Evolutionary conservation across 2,329 filamentous ascomycete species (phyloP).

Genomic region (Trichophyton verrucosum): DNA sequence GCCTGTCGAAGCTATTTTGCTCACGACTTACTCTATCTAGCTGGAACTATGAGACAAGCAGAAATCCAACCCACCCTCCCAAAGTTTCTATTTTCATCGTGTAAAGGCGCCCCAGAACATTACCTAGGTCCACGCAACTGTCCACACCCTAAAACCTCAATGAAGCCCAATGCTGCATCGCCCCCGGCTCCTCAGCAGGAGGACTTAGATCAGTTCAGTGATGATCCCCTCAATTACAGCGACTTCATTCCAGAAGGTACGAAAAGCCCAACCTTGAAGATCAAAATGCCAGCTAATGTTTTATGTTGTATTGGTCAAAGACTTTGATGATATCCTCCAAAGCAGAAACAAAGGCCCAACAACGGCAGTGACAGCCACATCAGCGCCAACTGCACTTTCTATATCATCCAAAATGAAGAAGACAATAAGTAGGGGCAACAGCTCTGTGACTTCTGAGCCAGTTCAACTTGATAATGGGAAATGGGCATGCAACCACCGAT

Average conservation of each 20-base stretch:
- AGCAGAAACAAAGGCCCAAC: conserved; percentile 14
- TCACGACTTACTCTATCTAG: conserved; percentile 23
- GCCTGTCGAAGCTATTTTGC: conserved; percentile 6
- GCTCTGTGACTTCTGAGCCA: conserved; percentile 22
- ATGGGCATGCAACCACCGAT: conserved; percentile 62
- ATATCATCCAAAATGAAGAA: conserved; percentile 6
- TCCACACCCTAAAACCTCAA: not conserved
- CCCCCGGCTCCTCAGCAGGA: not conserved
- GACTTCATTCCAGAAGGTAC: conserved; percentile 4
- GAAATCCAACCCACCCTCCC: conserved; percentile 41
- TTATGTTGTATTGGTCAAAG: conserved; percentile 12
- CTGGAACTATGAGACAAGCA: conserved; percentile 45
- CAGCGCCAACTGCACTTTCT: not conserved
- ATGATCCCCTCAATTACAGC: conserved; percentile 1
- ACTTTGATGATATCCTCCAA: conserved; percentile 9
- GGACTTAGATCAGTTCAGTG: not conserved
- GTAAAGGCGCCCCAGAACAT: not conserved
- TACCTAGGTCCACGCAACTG: not conserved
- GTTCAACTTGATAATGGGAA: conserved; percentile 53
- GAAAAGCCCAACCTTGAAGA: not conserved
- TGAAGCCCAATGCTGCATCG: not conserved
- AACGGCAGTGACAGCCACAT: not conserved
- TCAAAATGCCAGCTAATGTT: conserved; percentile 11
- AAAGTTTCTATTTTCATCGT: conserved; percentile 31
- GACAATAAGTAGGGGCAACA: conserved; percentile 7